phyloP scores from a whole-genome alignment of 2,329 filamentous ascomycete genomes.

The Penicillium sp. region DNA sequence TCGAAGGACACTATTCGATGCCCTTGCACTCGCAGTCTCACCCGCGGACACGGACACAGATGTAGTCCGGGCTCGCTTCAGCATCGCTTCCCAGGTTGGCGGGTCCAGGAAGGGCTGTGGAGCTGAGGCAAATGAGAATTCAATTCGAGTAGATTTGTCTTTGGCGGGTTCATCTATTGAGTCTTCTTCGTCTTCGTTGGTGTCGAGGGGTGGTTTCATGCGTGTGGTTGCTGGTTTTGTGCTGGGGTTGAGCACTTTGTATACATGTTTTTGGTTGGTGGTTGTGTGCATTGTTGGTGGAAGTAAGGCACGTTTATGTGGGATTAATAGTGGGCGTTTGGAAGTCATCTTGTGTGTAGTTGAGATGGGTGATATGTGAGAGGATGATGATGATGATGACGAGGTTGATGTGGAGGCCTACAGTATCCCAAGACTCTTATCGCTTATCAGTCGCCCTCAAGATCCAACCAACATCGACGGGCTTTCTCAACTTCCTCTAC shows the following conservation, averaged over 20 bases:
- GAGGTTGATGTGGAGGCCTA: neutral
- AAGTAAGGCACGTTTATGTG: constrained; percentile 37
- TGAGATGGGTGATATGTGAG: neutral
- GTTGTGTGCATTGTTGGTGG: constrained; percentile 13
- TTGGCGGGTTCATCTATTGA: neutral
- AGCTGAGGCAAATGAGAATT: constrained; percentile 42
- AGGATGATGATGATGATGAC: neutral
- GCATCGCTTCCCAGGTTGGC: constrained; percentile 39
- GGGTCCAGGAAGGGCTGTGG: constrained; percentile 51
- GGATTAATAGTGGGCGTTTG: constrained; percentile 34
- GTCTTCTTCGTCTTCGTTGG: constrained; percentile 1
- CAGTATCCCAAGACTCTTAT: neutral
- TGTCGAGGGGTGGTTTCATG: constrained; percentile 22
- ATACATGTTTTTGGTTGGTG: constrained; percentile 7
- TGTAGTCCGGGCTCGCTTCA: constrained; percentile 27
- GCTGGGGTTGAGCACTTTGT: constrained; percentile 34
- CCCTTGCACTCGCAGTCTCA: constrained; percentile 7
- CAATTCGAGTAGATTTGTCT: constrained; percentile 25
- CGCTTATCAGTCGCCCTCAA: neutral
- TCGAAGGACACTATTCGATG: neutral
- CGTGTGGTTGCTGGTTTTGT: constrained; percentile 28
- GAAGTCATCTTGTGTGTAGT: constrained; percentile 10
- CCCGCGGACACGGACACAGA: constrained; percentile 11
- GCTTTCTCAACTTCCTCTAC: neutral
- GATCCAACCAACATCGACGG: neutral